Base-by-base conservation (phyloP, 129 eudicot genomes). In the Tanacetum coccineum region DNA sequence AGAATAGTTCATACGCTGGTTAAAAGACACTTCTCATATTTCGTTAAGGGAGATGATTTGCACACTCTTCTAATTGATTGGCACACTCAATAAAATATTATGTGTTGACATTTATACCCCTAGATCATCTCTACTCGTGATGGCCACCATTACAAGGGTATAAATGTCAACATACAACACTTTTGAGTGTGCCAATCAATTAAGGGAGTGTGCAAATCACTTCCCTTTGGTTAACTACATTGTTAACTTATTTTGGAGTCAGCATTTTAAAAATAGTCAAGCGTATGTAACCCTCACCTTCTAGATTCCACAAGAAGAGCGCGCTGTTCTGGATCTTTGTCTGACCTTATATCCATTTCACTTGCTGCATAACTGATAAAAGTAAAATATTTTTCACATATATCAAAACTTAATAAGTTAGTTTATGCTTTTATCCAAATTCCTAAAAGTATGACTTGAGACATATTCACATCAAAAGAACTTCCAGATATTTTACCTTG, bases 271-370 rank as follows among this genome's bases (percentile, higher is more conserved):
- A 14, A 4, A 60, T 32, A 32, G 40, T 7, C 15, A 13, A 48
- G 5, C 53, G 50, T 2, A 50, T 1, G 30, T 11, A 65, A 9
- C 3, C 5, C 60, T 66, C 46, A 67, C 72, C 72, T 67, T 67
- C 72, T 36, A 67, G 72, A 76, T 76, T 84, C 90, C 75, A 87
- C 83, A 68, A 87, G 90, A 71, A 84, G 80, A 68, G 90, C 95
- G 12, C 75, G 90, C 49, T 83, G 86, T 81, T 86, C 96, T 25
- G 55, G 84, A 71, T 39, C 75, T 67, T 62, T 84, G 51, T 81
- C 91, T 13, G 87, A 70, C 70, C 67, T 72, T 39, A 54, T 78
- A 79, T 82, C 83, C 26, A 75, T 67, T 81, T 78, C 91, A 67
- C 83, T 66, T 22, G 83, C 86, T 10, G 84, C 80, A 59, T 89